Base-by-base conservation (phyloP, 2,329 filamentous ascomycete genomes). In the Fusarium transvaalense region DNA sequence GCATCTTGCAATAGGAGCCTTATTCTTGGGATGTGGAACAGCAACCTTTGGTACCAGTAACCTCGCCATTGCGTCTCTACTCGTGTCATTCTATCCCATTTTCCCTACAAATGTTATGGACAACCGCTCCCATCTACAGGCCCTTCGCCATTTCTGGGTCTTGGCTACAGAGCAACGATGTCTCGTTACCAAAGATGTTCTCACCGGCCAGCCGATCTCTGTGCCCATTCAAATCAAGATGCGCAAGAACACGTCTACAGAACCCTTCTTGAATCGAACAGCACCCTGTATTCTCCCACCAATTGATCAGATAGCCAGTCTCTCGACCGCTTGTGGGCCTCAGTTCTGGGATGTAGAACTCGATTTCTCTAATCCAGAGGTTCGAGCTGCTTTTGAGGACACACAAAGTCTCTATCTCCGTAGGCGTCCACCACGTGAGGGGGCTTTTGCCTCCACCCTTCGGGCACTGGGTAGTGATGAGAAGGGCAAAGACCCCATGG, bases 121-220 rank as follows among this genome's bases (percentile, higher is more conserved):
- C 80, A 98, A 98, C 76, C 91, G 92, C 69, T 94, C 93, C 13
- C 96, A 99, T 74, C 85, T 99, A 8, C 96, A 99, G 81, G 96
- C 97, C 5, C 96, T 99, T 82, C 89, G 97, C 7, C 95, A 99
- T 79, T 92, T 99, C 75, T 99, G 96, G 96, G 95, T 97, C 13
- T 85, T 99, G 5, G 96, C 96, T 2, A 91, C 92, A 0, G 96
- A 99, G 74, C 89, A 93, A 12, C 88, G 97, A 52, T 98, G 95
- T 76, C 86, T 99, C 1, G 88, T 99, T 1, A 88, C 93, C 19
- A 92, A 95, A 64, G 96, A 99, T 71, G 87, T 96, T 5, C 90
- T 96, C 61, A 97, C 93, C 0, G 89, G 91, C 39, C 89, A 93
- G 42, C 92, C 94, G 1, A 88, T 97, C 48, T 87, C 89, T 10